These are phyloP conservation scores for Tolypocladium ovalisporum DNA, from an alignment of 2,329 filamentous ascomycete genomes.

Conservation along the genomic window DNA sequence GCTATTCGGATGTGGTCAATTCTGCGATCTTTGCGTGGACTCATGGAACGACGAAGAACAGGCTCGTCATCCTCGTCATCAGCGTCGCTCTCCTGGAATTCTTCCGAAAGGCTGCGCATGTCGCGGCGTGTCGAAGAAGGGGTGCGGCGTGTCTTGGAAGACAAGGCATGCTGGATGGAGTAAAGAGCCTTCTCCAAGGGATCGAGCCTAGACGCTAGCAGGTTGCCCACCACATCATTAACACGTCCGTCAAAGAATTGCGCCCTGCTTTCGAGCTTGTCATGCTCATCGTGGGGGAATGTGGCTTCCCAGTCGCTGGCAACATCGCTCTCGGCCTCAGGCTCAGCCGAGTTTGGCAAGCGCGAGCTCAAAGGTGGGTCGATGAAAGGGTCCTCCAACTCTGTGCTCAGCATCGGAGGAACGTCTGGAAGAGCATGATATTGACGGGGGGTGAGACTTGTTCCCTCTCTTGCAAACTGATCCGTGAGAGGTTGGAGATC, in stretches of 20 bases:
- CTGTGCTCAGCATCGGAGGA: slow-evolving; percentile 36
- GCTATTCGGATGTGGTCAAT: slow-evolving; percentile 70
- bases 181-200: slow-evolving; percentile 74
- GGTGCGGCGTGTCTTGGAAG: slow-evolving; percentile 42
- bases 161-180: slow-evolving; percentile 61
- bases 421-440: slow-evolving; percentile 34
- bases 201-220: slow-evolving; percentile 65
- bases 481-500: slow-evolving; percentile 38
- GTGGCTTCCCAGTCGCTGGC: slow-evolving; percentile 89
- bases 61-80: slow-evolving; percentile 85
- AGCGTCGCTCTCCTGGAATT: slow-evolving; percentile 72
- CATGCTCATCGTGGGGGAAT: slow-evolving; percentile 71
- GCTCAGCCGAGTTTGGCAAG: slow-evolving; percentile 29
- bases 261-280: slow-evolving; percentile 70
- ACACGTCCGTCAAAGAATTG: slow-evolving; percentile 88
- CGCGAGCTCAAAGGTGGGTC: slow-evolving; percentile 38
- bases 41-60: slow-evolving; percentile 55
- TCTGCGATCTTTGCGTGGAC: slow-evolving; percentile 67
- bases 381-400: slow-evolving; percentile 52
- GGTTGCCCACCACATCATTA: slow-evolving; percentile 69
- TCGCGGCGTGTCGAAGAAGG: slow-evolving; percentile 43
- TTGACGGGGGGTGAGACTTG: slow-evolving; percentile 60
- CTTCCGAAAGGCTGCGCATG: slow-evolving; percentile 58
- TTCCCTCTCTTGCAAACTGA: slow-evolving; percentile 54
- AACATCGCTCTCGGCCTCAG: slow-evolving; percentile 41